Conservation (phyloP, 495 filamentous ascomycete species). For the Neurospora cerealis region DNA sequence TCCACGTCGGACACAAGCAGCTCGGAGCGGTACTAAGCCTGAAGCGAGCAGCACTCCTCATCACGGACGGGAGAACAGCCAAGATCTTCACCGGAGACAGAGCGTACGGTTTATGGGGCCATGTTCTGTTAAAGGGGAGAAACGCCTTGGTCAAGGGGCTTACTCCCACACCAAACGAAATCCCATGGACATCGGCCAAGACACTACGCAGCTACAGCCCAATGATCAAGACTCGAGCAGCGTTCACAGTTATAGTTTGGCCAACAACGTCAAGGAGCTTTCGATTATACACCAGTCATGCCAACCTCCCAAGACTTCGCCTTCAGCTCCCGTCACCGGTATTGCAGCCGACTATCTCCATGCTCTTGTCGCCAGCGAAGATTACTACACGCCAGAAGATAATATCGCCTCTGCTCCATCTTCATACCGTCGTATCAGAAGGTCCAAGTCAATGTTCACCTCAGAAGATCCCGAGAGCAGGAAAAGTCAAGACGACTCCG, state of each 20-base stretch:
- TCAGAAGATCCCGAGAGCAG: slow-evolving; percentile 28
- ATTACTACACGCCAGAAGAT: slow-evolving; percentile 47
- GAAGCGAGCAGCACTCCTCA: neutral
- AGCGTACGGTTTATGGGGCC: slow-evolving; percentile 49
- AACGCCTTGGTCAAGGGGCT: neutral
- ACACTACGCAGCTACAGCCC: neutral
- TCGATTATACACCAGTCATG: neutral
- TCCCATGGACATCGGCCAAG: neutral
- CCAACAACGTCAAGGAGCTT: neutral
- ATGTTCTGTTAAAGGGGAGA: slow-evolving; percentile 15
- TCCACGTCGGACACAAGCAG: slow-evolving; percentile 5
- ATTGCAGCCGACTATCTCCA: slow-evolving; percentile 23
- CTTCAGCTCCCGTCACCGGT: slow-evolving; percentile 7
- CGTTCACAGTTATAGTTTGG: neutral
- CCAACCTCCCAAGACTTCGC: slow-evolving; percentile 9
- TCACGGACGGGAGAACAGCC: neutral
- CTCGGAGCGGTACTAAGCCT: neutral
- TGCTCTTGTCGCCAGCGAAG: slow-evolving; percentile 27
- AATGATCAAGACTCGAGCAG: slow-evolving; percentile 3
- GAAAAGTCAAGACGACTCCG: slow-evolving; percentile 3
- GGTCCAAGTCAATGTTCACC: slow-evolving; percentile 63
- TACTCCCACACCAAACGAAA: neutral
- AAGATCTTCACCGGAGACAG: slow-evolving; percentile 30
- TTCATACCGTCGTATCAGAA: slow-evolving; percentile 64
- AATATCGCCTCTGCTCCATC: slow-evolving; percentile 57